phyloP scores from a whole-genome alignment of 1,139 yeast species.

The Magnusiomyces suaveolens region DNA sequence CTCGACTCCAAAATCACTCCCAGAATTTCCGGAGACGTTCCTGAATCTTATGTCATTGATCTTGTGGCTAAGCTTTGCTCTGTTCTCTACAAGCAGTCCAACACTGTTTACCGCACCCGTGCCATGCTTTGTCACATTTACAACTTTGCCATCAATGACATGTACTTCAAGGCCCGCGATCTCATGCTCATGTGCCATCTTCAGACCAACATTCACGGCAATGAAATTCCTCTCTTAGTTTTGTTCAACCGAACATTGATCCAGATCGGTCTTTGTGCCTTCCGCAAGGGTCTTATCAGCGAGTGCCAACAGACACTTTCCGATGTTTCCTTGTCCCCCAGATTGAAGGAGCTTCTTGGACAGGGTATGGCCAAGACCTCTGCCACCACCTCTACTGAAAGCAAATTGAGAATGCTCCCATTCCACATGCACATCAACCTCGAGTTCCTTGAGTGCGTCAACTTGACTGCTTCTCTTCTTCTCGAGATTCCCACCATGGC shows the following conservation, averaged over 20 bases:
- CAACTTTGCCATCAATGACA: conserved; percentile 81
- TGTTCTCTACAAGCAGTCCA: conserved; percentile 56
- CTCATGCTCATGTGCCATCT: conserved; percentile 78
- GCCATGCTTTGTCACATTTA: conserved; percentile 82
- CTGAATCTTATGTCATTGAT: conserved; percentile 36
- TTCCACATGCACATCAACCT: conserved; percentile 97
- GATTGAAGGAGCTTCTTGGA: conserved; percentile 87
- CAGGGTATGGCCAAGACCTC: conserved; percentile 69
- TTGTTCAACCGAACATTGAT: conserved; percentile 91
- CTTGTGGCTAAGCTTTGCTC: conserved; percentile 59
- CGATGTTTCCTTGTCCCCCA: conserved; percentile 78
- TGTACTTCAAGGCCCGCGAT: conserved; percentile 77
- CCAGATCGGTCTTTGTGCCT: conserved; percentile 92
- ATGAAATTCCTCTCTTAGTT: conserved; percentile 81
- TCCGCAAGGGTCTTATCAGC: conserved; percentile 75
- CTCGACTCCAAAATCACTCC: conserved; percentile 34
- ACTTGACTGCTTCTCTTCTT: conserved; percentile 80
- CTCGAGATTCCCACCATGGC: conserved; percentile 88
- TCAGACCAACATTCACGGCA: conserved; percentile 69
- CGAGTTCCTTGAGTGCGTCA: conserved; percentile 89
- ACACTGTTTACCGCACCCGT: conserved; percentile 62
- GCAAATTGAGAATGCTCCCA: conserved; percentile 81
- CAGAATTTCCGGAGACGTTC: conserved; percentile 18
- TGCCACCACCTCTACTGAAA: conserved; percentile 40
- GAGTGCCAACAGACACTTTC: conserved; percentile 84